Evolutionary conservation across 225 moss, liverwort and hornwort species (phyloP), one percentile per base, ranked within the genome.

Genomic region (Sphagnum tenellum): DNA sequence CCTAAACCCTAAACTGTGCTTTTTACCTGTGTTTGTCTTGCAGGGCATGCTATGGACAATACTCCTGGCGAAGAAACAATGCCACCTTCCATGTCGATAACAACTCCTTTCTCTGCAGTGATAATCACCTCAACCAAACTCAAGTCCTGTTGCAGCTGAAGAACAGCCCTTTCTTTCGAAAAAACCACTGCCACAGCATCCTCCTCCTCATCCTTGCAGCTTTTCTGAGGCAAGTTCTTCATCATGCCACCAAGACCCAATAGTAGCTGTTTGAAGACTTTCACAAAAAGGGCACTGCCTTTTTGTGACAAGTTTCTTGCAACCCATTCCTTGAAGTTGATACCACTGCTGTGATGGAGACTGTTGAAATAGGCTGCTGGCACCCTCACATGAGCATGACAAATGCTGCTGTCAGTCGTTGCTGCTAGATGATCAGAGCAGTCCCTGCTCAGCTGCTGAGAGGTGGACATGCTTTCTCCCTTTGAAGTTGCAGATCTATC

Each of bases 381-480:
- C 6, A 80, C 47, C 56, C 70, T 70, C 60, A 76, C 67, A 61
- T 73, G 76, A 60, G 76, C 73, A 65, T 62, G 73, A 60, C 80
- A 80, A 46, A 50, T 3, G 3, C 59, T 59, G n/a, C 49, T 44
- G 44, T 9, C 2, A 13, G 61, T 46, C 56, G 80, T 66, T 62
- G 66, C 60, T 29, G 29, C 29, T 29, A 29, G 29, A 29, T 29
- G 29, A 29, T 29, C 29, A 46, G 56, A 51, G 44, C 56, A 57
- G 66, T 45, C 5, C 10, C 57, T 58, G 49, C 61, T 61, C 44
- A 53, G 46, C 65, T 62, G 69, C 14, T 56, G 71, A 60, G 47
- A 64, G 50, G 29, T 57, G 57, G 73, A 56, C 47, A 67, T 7
- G 46, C 7, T 56, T 64, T 66, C 13, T 29, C 69, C 66, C 68